Evolutionary conservation across 805 yeast genomes (phyloP).

Genomic region (Ogataea naganishii): DNA sequence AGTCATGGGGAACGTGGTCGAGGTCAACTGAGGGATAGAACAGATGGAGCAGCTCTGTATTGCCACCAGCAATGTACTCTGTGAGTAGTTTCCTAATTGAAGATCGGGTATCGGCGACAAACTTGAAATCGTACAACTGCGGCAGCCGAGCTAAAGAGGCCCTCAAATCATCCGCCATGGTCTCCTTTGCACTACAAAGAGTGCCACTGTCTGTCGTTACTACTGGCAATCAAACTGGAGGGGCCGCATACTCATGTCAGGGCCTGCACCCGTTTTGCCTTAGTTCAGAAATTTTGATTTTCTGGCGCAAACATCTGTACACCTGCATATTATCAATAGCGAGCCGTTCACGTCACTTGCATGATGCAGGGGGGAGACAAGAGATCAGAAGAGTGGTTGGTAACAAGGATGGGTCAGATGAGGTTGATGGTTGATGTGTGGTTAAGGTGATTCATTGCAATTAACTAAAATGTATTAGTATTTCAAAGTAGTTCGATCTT

Average conservation of each 20-base stretch:
- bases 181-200: not conserved
- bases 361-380: too few relatives aligned
- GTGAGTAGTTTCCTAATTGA: conserved; percentile 34
- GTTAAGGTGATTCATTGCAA: too few relatives aligned
- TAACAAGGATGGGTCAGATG: too few relatives aligned
- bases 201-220: not conserved
- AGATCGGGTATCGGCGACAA: conserved; percentile 19
- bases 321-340: too few relatives aligned
- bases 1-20: conserved; percentile 13
- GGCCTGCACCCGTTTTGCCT: not conserved
- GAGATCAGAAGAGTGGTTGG: too few relatives aligned
- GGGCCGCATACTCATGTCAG: not conserved
- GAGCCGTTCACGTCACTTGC: too few relatives aligned
- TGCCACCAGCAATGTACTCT: conserved; percentile 31
- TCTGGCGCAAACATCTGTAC: not conserved
- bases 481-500: too few relatives aligned
- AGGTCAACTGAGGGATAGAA: conserved; percentile 17
- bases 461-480: too few relatives aligned
- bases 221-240: not conserved
- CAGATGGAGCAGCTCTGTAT: conserved; percentile 28
- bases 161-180: conserved; percentile 20
- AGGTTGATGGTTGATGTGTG: too few relatives aligned
- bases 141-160: conserved; percentile 33
- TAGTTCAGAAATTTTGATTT: not conserved
- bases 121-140: conserved; percentile 20